These are phyloP conservation scores for Phytophthora foliorum DNA, from an alignment of 352 stramenopile species.

Conservation along the genomic window DNA sequence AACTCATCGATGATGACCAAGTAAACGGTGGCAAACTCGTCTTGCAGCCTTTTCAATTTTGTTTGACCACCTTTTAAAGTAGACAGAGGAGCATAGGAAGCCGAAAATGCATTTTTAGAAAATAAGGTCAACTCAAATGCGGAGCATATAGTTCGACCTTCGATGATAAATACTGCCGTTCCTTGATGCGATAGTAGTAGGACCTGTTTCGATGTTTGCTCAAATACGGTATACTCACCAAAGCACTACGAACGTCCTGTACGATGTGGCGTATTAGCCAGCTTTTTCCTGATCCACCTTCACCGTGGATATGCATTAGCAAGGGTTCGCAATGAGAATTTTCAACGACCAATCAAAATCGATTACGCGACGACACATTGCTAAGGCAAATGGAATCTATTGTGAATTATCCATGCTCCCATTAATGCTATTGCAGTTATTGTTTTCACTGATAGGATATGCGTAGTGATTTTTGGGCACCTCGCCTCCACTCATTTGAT, in stretches of 20 bases:
- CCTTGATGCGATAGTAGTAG: slow-evolving; percentile 3
- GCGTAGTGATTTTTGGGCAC: too few relatives aligned
- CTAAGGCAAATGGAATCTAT: slow-evolving; percentile 2
- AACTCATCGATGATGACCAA: slow-evolving; percentile 15
- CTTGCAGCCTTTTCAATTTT: slow-evolving; percentile 3
- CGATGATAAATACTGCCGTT: slow-evolving; percentile 6
- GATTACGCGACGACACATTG: background rate
- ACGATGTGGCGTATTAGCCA: slow-evolving; percentile 5
- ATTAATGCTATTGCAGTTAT: too few relatives aligned
- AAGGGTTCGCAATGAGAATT: background rate
- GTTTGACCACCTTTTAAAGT: background rate
- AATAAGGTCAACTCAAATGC: background rate
- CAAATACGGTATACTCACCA: background rate
- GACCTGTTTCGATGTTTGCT: background rate
- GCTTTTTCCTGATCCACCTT: slow-evolving; percentile 2
- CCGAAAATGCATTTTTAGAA: background rate
- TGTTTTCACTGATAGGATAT: too few relatives aligned
- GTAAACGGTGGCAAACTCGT: too few relatives aligned
- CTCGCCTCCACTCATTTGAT: too few relatives aligned
- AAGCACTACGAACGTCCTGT: slow-evolving; percentile 7
- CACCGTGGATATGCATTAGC: background rate
- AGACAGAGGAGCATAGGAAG: background rate
- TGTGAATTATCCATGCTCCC: slow-evolving; percentile 9
- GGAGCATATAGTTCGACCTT: background rate
- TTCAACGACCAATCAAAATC: background rate